phyloP scores from a whole-genome alignment of 2,329 filamentous ascomycete genomes.

The Elsinoe necatrix region DNA sequence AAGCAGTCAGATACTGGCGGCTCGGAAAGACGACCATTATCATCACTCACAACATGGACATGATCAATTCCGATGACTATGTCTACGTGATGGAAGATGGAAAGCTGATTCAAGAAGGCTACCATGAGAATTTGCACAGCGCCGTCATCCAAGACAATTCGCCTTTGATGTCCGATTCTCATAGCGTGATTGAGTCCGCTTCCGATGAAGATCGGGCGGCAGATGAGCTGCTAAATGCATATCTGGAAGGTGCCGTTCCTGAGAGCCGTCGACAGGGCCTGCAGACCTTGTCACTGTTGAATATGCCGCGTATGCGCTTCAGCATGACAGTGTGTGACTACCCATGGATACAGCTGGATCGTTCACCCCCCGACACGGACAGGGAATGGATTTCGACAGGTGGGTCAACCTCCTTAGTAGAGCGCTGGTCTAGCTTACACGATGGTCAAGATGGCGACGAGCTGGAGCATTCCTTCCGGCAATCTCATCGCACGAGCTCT shows the following conservation, averaged over 20 bases:
- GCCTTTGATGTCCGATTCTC: neutral
- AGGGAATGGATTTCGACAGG: neutral
- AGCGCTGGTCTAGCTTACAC: neutral
- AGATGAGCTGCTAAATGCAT: neutral
- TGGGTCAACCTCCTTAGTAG: neutral
- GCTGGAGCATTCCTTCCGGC: neutral
- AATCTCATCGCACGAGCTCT: neutral
- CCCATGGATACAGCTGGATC: neutral
- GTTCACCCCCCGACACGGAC: neutral
- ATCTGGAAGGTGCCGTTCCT: neutral
- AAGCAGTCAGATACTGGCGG: constrained; percentile 69
- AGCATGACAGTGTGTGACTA: neutral
- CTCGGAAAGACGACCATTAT: constrained; percentile 77
- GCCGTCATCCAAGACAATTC: constrained; percentile 35
- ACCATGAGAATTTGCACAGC: constrained; percentile 38
- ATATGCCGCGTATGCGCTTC: neutral
- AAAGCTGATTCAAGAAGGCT: constrained; percentile 59
- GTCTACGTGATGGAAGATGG: constrained; percentile 72
- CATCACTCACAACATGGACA: constrained; percentile 80
- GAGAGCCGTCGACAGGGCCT: neutral
- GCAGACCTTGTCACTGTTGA: neutral
- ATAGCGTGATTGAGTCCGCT: neutral
- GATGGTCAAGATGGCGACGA: neutral
- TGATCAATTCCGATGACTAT: constrained; percentile 65
- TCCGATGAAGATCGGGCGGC: too few relatives aligned